Conservation (phyloP, 2,329 filamentous ascomycete genomes). For the Cytospora mali region DNA sequence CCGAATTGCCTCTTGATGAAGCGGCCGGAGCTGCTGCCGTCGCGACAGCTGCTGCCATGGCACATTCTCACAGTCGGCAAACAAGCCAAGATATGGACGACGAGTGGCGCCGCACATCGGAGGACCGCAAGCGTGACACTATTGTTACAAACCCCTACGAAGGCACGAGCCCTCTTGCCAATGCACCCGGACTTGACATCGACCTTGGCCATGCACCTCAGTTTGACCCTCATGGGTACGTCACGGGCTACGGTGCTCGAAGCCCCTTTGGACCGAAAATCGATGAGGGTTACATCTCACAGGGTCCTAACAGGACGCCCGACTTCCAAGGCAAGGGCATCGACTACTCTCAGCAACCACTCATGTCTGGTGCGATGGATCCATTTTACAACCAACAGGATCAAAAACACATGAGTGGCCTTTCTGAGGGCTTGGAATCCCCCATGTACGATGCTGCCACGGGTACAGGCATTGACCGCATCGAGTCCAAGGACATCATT, state of each 20-base stretch:
- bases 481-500: conserved; percentile 95
- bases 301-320: conserved; percentile 59
- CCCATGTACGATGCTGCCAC: conserved; percentile 90
- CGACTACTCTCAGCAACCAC: conserved; percentile 54
- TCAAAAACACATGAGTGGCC: conserved; percentile 74
- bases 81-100: conserved; percentile 63
- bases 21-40: conserved; percentile 58
- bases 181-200: conserved; percentile 47
- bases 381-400: conserved; percentile 66
- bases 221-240: conserved; percentile 43
- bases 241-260: conserved; percentile 53
- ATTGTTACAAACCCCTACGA: conserved; percentile 70
- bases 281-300: conserved; percentile 93
- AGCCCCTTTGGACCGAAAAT: conserved; percentile 62
- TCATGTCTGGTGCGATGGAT: conserved; percentile 60
- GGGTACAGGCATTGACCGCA: conserved; percentile 84
- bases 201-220: conserved; percentile 31
- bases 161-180: conserved; percentile 63
- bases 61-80: conserved; percentile 53
- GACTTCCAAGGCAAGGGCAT: conserved; percentile 58
- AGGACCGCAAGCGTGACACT: conserved; percentile 67
- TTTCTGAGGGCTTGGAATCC: conserved; percentile 88
- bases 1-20: conserved; percentile 43
- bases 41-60: conserved; percentile 52
- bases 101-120: conserved; percentile 64